phyloP scores from a whole-genome alignment of 2,329 filamentous ascomycete species.

The Talaromyces sp. region DNA sequence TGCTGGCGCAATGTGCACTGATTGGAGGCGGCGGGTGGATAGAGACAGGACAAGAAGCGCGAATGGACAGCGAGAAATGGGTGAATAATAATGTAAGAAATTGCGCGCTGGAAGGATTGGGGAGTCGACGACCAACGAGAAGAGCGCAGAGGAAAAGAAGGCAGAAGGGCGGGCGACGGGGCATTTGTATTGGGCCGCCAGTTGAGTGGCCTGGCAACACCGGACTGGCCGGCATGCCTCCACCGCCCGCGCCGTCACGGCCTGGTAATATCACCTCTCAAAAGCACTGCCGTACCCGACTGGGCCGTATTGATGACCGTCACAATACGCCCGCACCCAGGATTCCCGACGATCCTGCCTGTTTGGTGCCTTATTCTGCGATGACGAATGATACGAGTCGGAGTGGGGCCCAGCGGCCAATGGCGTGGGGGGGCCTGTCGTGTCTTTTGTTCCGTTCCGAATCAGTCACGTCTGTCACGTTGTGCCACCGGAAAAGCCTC shows the following conservation, averaged over 20 bases:
- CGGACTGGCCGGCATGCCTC: background rate
- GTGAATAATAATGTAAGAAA: conserved; percentile 4
- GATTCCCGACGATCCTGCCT: background rate
- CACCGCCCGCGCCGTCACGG: background rate
- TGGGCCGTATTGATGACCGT: no score
- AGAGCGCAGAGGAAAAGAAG: conserved; percentile 31
- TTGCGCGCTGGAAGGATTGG: conserved; percentile 1
- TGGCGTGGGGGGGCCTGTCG: background rate
- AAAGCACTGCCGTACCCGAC: background rate
- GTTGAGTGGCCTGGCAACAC: conserved; percentile 17
- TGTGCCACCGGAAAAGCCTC: background rate
- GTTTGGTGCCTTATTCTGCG: background rate
- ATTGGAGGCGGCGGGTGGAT: conserved; percentile 16
- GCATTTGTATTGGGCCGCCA: conserved; percentile 32
- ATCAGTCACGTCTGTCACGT: background rate
- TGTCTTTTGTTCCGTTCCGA: background rate
- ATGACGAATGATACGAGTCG: background rate
- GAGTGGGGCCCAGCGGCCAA: background rate
- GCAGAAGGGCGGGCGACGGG: conserved; percentile 32
- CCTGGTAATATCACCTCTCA: background rate
- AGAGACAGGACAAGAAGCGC: conserved; percentile 10
- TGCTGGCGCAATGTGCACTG: conserved; percentile 8
- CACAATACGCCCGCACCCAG: no score
- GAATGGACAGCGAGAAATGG: conserved; percentile 14
- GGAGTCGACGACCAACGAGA: conserved; percentile 32